These are phyloP conservation scores for Calcarisporium arbuscula DNA, from an alignment of 2,329 filamentous ascomycete species.

Conservation along the genomic window DNA sequence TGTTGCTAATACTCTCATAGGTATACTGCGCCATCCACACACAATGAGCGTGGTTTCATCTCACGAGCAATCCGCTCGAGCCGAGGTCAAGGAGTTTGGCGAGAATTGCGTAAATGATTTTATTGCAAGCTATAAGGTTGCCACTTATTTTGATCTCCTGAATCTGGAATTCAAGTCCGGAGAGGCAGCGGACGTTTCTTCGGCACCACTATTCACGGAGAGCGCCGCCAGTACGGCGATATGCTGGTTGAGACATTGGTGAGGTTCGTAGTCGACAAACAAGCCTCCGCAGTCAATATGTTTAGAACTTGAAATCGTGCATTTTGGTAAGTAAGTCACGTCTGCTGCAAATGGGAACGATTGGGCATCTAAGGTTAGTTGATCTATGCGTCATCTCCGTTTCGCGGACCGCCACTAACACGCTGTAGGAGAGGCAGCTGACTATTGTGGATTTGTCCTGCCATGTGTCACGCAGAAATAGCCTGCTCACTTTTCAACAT, in stretches of 20 bases:
- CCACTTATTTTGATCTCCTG: too few relatives aligned
- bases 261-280: slow-evolving; percentile 28
- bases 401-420: not conserved
- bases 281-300: slow-evolving; percentile 6
- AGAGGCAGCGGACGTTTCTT: too few relatives aligned
- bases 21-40: too few relatives aligned
- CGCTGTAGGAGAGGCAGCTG: slow-evolving; percentile 22
- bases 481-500: slow-evolving; percentile 71
- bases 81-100: too few relatives aligned
- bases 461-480: slow-evolving; percentile 58
- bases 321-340: not conserved
- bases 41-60: too few relatives aligned
- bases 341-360: slow-evolving; percentile 3
- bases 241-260: slow-evolving; percentile 40
- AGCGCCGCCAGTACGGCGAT: too few relatives aligned
- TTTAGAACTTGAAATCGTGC: not conserved
- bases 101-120: too few relatives aligned
- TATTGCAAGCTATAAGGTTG: too few relatives aligned
- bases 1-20: too few relatives aligned
- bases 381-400: not conserved
- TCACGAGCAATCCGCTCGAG: too few relatives aligned
- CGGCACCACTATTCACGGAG: too few relatives aligned
- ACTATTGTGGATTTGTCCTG: slow-evolving; percentile 62
- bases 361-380: slow-evolving; percentile 15
- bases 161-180: too few relatives aligned